A percentile compares a stretch with the other conserved stretches of the same genome.
phyloP scores from a whole-genome alignment of 345 rosid species.

The Pugionium dolabratum region DNA sequence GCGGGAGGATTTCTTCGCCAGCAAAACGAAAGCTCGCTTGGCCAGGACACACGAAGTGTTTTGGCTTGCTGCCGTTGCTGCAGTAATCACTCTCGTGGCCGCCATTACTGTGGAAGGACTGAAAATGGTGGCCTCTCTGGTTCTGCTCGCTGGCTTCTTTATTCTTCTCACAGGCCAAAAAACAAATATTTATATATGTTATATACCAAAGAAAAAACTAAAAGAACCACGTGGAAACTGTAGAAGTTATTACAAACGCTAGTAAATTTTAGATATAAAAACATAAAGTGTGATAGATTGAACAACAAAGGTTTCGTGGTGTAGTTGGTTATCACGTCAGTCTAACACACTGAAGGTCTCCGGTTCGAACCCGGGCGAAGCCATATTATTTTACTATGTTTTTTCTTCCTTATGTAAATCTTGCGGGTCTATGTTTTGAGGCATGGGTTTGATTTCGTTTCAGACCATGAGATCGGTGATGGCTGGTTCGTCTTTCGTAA shows the following conservation, averaged over 20 bases:
- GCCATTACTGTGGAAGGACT: constrained; percentile 45
- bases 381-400: neutral
- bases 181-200: no score
- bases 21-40: constrained; percentile 39
- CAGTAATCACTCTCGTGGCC: constrained; percentile 57
- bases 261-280: neutral
- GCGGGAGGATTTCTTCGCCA: constrained; percentile 33
- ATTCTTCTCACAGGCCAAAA: neutral
- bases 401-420: no score
- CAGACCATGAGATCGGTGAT: no score
- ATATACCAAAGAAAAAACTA: neutral
- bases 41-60: constrained; percentile 52
- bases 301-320: constrained; percentile 70
- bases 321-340: constrained; percentile 99
- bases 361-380: constrained; percentile 84
- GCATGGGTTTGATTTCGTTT: no score
- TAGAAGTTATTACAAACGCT: no score
- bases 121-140: constrained; percentile 24
- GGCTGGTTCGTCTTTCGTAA: no score
- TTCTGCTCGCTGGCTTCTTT: constrained; percentile 15
- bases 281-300: rapidly evolving
- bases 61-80: constrained; percentile 43
- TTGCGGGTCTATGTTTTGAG: no score
- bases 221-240: no score
- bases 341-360: constrained; percentile 99